Evolutionary conservation across 2,329 filamentous ascomycete species (phyloP), one percentile per base, ranked within the genome.

Genomic region (Calonectria naviculata): DNA sequence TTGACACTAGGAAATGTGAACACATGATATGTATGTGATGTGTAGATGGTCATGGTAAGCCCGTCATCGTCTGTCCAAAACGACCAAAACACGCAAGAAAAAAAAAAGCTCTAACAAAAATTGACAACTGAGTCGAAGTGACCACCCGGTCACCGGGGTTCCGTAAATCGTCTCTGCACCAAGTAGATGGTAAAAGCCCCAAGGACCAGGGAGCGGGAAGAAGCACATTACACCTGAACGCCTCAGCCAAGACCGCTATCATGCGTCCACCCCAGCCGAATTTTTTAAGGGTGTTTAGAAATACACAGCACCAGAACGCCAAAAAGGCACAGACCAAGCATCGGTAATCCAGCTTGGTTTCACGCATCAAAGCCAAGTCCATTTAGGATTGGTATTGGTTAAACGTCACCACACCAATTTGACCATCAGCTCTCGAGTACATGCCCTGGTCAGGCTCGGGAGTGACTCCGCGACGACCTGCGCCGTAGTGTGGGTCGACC

Each of bases 371-470:
- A 24, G 24, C 42, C 34, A 38, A 21, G 13, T 34, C 49, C 34
- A 26, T 24, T 71, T 46, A 71, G 70, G 74, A 76, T 28, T 74
- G 72, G 63, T 80, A 81, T 38, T 76, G 73, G 70, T 80, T 82
- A 72, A 83, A 82, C 6, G 76, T 74, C 31, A 81, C 76, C 9
- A 78, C 71, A 5, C 75, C 78, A 29, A 79, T 74, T 56, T 80
- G 75, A 26, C 83, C 83, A 44, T 83, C 81, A 7, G 83, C 83
- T 68, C 82, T 76, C 12, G 79, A 80, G 69, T 83, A 84, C 63
- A 77, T 75, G 68, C 79, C 81, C 41, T 80, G 76, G 12, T 79
- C 77, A 15, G 77, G 75, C 17, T 83, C 82, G 7, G 79, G 75
- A 24, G 71, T 76, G 15, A 78, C 46, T 9, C 79, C 74, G 6